phyloP scores from a whole-genome alignment of 2,329 filamentous ascomycete genomes.

The Monosporascus sp. region DNA sequence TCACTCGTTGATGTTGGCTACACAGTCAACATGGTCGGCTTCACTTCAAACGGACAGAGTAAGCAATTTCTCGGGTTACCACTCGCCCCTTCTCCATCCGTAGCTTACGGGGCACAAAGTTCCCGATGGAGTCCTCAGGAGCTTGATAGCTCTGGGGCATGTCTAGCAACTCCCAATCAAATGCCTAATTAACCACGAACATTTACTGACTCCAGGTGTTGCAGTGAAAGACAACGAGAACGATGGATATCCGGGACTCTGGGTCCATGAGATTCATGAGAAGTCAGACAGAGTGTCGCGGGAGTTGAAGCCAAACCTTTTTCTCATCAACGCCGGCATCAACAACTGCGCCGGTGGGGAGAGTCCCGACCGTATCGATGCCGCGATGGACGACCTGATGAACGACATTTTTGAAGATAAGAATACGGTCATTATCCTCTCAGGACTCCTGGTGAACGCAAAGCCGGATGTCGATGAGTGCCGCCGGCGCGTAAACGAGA shows the following conservation, averaged over 20 bases:
- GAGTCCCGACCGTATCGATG: background rate
- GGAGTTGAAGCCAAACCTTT: background rate
- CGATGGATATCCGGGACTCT: background rate
- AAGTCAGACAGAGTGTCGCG: background rate
- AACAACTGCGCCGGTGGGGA: background rate
- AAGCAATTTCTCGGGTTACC: too few species aligned
- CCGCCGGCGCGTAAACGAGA: constrained; percentile 49
- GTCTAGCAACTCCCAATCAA: too few species aligned
- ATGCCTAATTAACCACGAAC: too few species aligned
- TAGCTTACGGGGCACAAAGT: too few species aligned
- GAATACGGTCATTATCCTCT: background rate
- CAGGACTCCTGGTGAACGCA: background rate
- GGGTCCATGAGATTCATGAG: background rate
- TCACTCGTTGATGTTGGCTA: constrained; percentile 8
- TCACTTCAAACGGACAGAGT: background rate
- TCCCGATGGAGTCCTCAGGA: too few species aligned
- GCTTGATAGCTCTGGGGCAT: too few species aligned
- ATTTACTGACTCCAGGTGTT: too few species aligned
- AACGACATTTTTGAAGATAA: background rate
- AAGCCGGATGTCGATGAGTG: background rate
- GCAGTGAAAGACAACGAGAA: background rate
- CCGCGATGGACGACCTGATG: background rate
- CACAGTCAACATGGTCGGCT: constrained; percentile 7
- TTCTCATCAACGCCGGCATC: background rate
- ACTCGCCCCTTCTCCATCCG: too few species aligned